These are phyloP conservation scores for Aspergillus wentii DNA, from an alignment of 495 filamentous ascomycete species.

Conservation along the genomic window DNA sequence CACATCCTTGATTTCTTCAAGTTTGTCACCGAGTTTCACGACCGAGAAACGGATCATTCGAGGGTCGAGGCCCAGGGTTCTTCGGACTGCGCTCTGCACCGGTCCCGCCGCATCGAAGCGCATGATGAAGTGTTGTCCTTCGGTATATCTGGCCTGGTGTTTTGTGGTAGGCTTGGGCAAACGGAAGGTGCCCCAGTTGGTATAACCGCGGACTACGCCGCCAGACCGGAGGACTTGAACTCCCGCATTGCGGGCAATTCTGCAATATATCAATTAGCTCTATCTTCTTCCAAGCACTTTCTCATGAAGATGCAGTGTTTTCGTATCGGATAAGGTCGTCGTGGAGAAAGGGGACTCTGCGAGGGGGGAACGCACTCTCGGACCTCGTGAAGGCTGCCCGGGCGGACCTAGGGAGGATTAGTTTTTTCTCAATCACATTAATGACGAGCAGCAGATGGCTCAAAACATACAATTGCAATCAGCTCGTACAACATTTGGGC, in stretches of 20 bases:
- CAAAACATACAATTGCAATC: slow-evolving; percentile 77
- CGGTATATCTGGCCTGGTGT: slow-evolving; percentile 73
- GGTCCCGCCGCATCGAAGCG: slow-evolving; percentile 74
- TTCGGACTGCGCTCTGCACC: slow-evolving; percentile 66
- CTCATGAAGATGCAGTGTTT: slow-evolving; percentile 1
- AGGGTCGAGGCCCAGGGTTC: slow-evolving; percentile 80
- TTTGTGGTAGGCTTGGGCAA: slow-evolving; percentile 70
- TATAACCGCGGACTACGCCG: slow-evolving; percentile 86
- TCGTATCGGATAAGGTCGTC: slow-evolving; percentile 4
- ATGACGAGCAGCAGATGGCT: too few species aligned
- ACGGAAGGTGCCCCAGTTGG: slow-evolving; percentile 89
- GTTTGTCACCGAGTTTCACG: slow-evolving; percentile 79
- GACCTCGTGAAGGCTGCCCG: slow-evolving; percentile 80
- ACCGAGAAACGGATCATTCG: slow-evolving; percentile 81
- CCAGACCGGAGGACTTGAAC: slow-evolving; percentile 74
- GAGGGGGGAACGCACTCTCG: slow-evolving; percentile 66
- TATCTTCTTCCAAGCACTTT: too few species aligned
- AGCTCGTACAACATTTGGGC: slow-evolving; percentile 88
- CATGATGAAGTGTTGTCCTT: slow-evolving; percentile 96
- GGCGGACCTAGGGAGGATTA: slow-evolving; percentile 64
- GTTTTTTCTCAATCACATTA: too few species aligned
- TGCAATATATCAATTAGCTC: slow-evolving; percentile 14
- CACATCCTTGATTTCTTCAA: slow-evolving; percentile 63
- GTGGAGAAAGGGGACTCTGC: slow-evolving; percentile 7
- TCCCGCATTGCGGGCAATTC: slow-evolving; percentile 86